Evolutionary conservation across 2,329 filamentous ascomycete species (phyloP), one percentile per base, ranked within the genome.

Genomic region (Neofusicoccum cordaticola): DNA sequence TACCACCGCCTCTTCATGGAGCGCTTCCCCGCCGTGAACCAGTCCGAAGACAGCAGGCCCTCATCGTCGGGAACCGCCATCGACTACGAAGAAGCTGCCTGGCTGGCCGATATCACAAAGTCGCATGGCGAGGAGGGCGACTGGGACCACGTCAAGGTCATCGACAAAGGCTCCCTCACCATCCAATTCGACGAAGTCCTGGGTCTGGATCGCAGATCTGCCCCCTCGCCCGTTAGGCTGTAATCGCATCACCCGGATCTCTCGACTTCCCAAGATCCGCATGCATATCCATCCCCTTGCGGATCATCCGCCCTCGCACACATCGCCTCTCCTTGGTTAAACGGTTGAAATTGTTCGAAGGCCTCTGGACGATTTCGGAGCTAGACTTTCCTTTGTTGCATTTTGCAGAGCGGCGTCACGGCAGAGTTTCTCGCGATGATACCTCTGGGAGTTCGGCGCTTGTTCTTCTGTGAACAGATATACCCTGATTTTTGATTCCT

Each of bases 1-100:
- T 80, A 78, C 66, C 72, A 74, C 22, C 74, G 77, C 58, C 75
- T 80, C 35, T 79, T 80, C 71, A 77, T 74, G 68, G 77, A 79
- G 60, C 76, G 76, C 65, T 80, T 80, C 66, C 72, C 74, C 6
- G 53, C 65, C 41, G 37, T 31, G 34, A n/a, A 12, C 27, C 35
- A 53, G 22, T 22, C 45, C 11, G 51, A 65, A 45, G 60, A 58
- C 62, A 64, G 66, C 63, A 31, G 64, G 44, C 60, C 64, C 13
- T 60, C 66, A n/a, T 67, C 66, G 8, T 62, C 50, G 22, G 56
- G 66, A 37, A 52, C 58, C 35, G 53, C 44, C 15, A 34, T 39
- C 42, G 64, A 66, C 31, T 39, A 64, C 15, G 66, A 67, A 22
- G 66, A 67, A 48, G 47, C 64, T 12, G 53, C 44, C 17, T 67